These are phyloP conservation scores for Anthostomella pinea DNA, from an alignment of 2,329 filamentous ascomycete genomes.

Conservation along the genomic window DNA sequence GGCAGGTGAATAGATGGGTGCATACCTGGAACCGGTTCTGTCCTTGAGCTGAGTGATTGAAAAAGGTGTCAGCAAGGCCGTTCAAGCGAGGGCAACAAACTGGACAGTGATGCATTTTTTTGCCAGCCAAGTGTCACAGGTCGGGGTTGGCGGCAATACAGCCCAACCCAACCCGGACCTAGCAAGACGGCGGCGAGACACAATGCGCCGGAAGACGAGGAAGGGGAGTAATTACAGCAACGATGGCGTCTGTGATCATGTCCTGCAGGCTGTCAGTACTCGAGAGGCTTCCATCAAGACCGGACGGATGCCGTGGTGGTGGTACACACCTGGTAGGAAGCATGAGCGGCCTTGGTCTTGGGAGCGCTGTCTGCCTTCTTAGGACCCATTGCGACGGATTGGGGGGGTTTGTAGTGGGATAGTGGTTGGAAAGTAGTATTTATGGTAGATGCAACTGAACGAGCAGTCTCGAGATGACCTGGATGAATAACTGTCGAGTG, in stretches of 20 bases:
- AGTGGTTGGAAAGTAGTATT: slow-evolving; percentile 21
- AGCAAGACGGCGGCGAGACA: slow-evolving; percentile 16
- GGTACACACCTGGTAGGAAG: slow-evolving; percentile 56
- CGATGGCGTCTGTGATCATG: slow-evolving; percentile 62
- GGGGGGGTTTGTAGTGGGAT: slow-evolving; percentile 12
- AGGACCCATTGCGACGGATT: slow-evolving; percentile 51
- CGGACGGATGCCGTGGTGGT: slow-evolving; percentile 6
- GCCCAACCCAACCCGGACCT: too few relatives aligned
- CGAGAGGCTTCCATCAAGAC: slow-evolving; percentile 15
- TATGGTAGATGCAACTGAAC: slow-evolving; percentile 23
- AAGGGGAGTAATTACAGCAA: slow-evolving; percentile 50
- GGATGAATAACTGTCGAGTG: slow-evolving; percentile 15
- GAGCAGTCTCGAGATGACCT: slow-evolving; percentile 23
- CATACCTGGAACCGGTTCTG: slow-evolving; percentile 56
- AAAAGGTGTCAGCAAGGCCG: slow-evolving; percentile 39
- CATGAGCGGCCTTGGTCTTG: slow-evolving; percentile 52
- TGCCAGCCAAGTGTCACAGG: too few relatives aligned
- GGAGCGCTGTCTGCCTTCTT: slow-evolving; percentile 53
- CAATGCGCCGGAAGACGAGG: slow-evolving; percentile 38
- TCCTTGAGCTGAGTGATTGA: slow-evolving; percentile 53
- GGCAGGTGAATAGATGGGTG: neutral
- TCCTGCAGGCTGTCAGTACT: slow-evolving; percentile 46
- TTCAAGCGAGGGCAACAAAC: slow-evolving; percentile 7
- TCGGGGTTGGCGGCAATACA: too few relatives aligned
- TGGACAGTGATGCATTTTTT: neutral